These are phyloP conservation scores for Verticillium nubilum DNA, from an alignment of 2,329 filamentous ascomycete genomes.

Conservation along the genomic window DNA sequence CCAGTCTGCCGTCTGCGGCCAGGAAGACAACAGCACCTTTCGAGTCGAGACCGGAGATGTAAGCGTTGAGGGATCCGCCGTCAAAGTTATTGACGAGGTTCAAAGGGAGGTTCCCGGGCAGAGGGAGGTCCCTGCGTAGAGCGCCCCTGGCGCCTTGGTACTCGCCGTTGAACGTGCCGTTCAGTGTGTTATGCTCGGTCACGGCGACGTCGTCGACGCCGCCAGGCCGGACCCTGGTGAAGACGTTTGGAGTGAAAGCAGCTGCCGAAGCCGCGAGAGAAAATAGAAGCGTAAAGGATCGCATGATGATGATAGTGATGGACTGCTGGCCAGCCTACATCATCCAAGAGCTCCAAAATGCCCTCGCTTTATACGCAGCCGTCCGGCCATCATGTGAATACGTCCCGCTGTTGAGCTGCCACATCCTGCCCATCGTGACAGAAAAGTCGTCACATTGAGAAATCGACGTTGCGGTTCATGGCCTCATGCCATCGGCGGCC, in stretches of 20 bases:
- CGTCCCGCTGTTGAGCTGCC: background rate
- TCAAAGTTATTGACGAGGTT: conserved; percentile 38
- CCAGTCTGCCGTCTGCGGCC: conserved; percentile 29
- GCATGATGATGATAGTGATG: conserved; percentile 1
- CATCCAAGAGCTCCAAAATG: background rate
- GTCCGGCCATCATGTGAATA: no score
- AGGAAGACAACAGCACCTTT: conserved; percentile 36
- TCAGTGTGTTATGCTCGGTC: conserved; percentile 31
- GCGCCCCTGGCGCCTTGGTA: no score
- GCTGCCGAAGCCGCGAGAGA: background rate
- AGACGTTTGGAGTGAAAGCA: conserved; percentile 11
- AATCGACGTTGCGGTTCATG: background rate
- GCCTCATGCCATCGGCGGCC: background rate
- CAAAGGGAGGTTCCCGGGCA: conserved; percentile 17
- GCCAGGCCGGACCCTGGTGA: conserved; percentile 26
- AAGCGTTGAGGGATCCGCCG: conserved; percentile 32
- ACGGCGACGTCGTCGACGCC: conserved; percentile 25
- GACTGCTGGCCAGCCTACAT: background rate
- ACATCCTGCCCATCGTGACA: background rate
- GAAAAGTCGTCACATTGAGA: background rate
- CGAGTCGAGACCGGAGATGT: conserved; percentile 38
- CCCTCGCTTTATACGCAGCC: background rate
- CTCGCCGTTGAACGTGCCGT: conserved; percentile 24
- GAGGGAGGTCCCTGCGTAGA: no score
- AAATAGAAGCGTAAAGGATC: conserved; percentile 7